Percentiles rank a stretch among this genome's conserved stretches.
Conservation (phyloP, 257 asterid species). For the Ajuga chamaepitys region DNA sequence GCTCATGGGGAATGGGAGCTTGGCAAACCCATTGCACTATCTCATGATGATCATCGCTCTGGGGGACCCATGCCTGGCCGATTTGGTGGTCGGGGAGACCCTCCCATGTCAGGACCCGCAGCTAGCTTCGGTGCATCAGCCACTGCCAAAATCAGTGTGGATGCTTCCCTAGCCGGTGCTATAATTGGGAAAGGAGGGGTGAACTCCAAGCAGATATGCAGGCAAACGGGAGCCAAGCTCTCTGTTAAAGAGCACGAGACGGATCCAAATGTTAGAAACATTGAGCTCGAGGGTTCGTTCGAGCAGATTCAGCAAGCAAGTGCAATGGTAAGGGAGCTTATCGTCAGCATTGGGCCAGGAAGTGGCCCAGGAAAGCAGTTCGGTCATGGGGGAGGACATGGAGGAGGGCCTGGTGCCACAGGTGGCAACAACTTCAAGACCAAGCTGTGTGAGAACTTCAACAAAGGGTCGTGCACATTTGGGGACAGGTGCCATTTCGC, state of each 20-base stretch:
- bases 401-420: slow-evolving; percentile 28
- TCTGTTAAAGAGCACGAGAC: slow-evolving; percentile 71
- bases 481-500: slow-evolving; percentile 95
- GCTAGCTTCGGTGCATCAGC: slow-evolving; percentile 69
- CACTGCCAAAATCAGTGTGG: slow-evolving; percentile 78
- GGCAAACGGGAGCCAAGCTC: slow-evolving; percentile 75
- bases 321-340: slow-evolving; percentile 68
- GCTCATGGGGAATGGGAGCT: slow-evolving; percentile 98
- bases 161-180: slow-evolving; percentile 75
- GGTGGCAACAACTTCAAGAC: slow-evolving; percentile 71
- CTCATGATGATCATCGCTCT: slow-evolving; percentile 52
- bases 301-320: slow-evolving; percentile 78
- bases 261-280: slow-evolving; percentile 64
- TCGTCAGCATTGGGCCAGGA: slow-evolving; percentile 38
- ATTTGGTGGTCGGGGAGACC: slow-evolving; percentile 40
- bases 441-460: slow-evolving; percentile 71
- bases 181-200: slow-evolving; percentile 93
- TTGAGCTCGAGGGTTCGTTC: slow-evolving; percentile 82
- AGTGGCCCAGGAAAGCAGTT: slow-evolving; percentile 28
- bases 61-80: slow-evolving; percentile 39
- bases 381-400: slow-evolving; percentile 2
- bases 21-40: slow-evolving; percentile 40
- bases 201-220: slow-evolving; percentile 82
- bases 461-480: slow-evolving; percentile 81
- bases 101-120: slow-evolving; percentile 44